These are phyloP conservation scores for Panus rudis DNA, from an alignment of 768 basidiomycete species.

Conservation along the genomic window DNA sequence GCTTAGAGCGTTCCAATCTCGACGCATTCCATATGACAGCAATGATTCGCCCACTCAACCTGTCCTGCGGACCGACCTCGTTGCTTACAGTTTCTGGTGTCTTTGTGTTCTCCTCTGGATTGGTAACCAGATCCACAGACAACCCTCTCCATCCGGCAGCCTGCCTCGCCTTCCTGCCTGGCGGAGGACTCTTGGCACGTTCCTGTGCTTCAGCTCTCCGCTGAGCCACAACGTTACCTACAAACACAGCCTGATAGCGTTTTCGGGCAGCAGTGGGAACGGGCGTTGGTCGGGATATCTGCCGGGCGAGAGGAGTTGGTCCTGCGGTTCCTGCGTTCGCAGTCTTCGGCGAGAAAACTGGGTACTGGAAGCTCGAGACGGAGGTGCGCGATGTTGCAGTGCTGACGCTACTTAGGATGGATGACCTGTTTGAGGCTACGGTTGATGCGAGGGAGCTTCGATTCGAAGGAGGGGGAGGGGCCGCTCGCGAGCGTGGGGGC, in stretches of 20 bases:
- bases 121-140: constrained; percentile 59
- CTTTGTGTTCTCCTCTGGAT: constrained; percentile 25
- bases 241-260: constrained; percentile 66
- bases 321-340: neutral
- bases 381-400: constrained; percentile 27
- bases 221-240: constrained; percentile 46
- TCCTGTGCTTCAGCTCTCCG: constrained; percentile 27
- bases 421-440: constrained; percentile 51
- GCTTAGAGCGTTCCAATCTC: constrained; percentile 41
- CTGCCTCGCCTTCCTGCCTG: constrained; percentile 38
- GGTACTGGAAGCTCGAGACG: constrained; percentile 28
- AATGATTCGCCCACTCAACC: constrained; percentile 49
- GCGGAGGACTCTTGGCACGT: constrained; percentile 11
- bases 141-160: constrained; percentile 71
- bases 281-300: constrained; percentile 51
- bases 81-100: constrained; percentile 24
- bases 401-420: constrained; percentile 57
- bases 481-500: constrained; percentile 16
- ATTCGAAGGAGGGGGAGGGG: constrained; percentile 26
- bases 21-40: constrained; percentile 59
- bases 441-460: constrained; percentile 30
- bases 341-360: constrained; percentile 18
- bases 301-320: constrained; percentile 21
- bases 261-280: constrained; percentile 55
- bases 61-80: constrained; percentile 37